Evolutionary conservation across 805 yeast genomes (phyloP).

Genomic region (Teunomyces stri): DNA sequence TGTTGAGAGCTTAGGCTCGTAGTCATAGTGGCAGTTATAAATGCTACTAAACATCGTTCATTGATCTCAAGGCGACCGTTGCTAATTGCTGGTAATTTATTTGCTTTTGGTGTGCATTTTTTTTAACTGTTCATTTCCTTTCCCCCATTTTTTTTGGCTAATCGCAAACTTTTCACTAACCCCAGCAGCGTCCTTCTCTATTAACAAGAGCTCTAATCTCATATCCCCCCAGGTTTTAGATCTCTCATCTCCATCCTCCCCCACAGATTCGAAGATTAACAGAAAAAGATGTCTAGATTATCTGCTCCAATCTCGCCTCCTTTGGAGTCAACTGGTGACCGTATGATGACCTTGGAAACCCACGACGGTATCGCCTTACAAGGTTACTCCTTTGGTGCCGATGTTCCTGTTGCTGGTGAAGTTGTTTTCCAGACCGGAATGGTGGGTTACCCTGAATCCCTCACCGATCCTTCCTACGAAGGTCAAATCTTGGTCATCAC

Average conservation of each 20-base stretch:
- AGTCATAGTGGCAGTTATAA: background rate
- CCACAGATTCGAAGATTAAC: background rate
- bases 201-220: constrained; percentile 1
- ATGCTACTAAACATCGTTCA: too few relatives aligned
- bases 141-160: background rate
- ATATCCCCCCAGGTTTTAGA: constrained; percentile 4
- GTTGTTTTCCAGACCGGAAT: constrained; percentile 98
- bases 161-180: constrained; percentile 3
- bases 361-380: constrained; percentile 82
- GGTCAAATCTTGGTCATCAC: constrained; percentile 97
- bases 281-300: constrained; percentile 29
- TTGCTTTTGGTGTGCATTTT: too few relatives aligned
- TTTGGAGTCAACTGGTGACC: constrained; percentile 77
- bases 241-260: background rate
- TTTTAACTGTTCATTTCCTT: background rate
- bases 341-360: constrained; percentile 82
- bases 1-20: constrained; percentile 7
- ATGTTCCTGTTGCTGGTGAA: constrained; percentile 87
- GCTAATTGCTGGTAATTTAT: too few relatives aligned
- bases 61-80: too few relatives aligned
- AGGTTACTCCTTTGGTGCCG: constrained; percentile 98
- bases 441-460: constrained; percentile 98
- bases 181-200: background rate
- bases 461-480: constrained; percentile 97
- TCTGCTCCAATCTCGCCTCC: constrained; percentile 90